phyloP scores from a whole-genome alignment of 2,329 filamentous ascomycete genomes.

The Beauveria sp. region DNA sequence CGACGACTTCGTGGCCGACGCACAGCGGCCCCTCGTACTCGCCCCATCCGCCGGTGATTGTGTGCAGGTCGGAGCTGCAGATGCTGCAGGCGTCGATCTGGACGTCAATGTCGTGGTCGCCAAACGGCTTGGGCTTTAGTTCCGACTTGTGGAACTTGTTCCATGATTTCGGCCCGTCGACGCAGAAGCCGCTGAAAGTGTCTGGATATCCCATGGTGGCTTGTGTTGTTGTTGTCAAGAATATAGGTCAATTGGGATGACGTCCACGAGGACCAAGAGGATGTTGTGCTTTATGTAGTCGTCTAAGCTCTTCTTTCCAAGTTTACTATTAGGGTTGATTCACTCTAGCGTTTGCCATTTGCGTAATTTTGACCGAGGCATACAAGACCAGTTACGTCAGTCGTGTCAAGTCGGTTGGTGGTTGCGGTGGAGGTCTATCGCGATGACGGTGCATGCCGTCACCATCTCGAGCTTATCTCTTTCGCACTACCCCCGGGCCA shows the following conservation, averaged over 20 bases:
- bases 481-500: neutral
- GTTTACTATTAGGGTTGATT: too few species aligned
- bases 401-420: too few species aligned
- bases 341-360: too few species aligned
- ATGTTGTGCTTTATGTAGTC: neutral
- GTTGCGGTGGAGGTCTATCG: neutral
- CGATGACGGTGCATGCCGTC: neutral
- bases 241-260: too few species aligned
- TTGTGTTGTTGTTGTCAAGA: neutral
- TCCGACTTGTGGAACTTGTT: slow-evolving; percentile 30
- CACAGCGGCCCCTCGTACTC: slow-evolving; percentile 39
- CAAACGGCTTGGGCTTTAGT: slow-evolving; percentile 31
- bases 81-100: slow-evolving; percentile 63
- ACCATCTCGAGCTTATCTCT: neutral
- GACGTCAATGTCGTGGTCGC: slow-evolving; percentile 45
- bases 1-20: slow-evolving; percentile 53
- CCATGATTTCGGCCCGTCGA: slow-evolving; percentile 34
- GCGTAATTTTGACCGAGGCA: too few species aligned
- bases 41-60: slow-evolving; percentile 50
- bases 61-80: slow-evolving; percentile 55
- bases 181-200: slow-evolving; percentile 35
- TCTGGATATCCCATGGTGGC: slow-evolving; percentile 27
- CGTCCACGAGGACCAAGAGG: too few species aligned
- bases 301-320: too few species aligned
- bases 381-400: too few species aligned